Base-by-base conservation (phyloP, 495 filamentous ascomycete genomes). In the Tuber calosporum region DNA sequence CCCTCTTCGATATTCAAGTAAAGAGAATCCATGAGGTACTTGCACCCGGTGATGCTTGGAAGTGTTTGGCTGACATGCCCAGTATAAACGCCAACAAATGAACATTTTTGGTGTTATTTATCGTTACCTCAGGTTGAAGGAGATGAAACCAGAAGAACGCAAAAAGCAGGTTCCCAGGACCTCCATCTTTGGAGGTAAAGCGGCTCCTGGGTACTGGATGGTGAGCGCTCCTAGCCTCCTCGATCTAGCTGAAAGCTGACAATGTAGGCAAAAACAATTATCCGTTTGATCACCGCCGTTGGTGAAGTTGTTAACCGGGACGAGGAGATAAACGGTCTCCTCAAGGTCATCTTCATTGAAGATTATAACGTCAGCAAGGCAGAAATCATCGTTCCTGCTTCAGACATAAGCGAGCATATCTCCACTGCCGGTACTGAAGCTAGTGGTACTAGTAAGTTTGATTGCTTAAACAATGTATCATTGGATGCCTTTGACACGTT, bases 331-430 rank as follows among this genome's bases (percentile, higher is more conserved):
- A 94, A 94, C 37, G 94, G 98, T 81, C 86, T 96, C 30, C 86
- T 99, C 79, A 99, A 99, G 86, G 96, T 99, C 69, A 88, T 99
- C 80, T 99, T 97, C 84, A 83, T 99, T 67, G 93, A 95, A 81
- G 95, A 99, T 85, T 99, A 99, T 87, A 99, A 99, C 76, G 95
- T 99, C 79, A 96, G 93, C 88, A 98, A 98, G 85, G 96, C 95
- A 22, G 95, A 99, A 84, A 92, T 98, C 75, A 97, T 99, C 77
- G 88, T 89, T 70, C 95, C 95, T 9, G 95, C 95, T 17, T 96
- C 92, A 22, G 95, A 99, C 81, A 89, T 99, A 81, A 97, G 93
- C 83, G 95, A 99, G 85, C 95, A 99, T 82, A 99, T 99, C 83
- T 99, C 95, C 3, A 99, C 95, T 42, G 95, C 95, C 26, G 95